These are phyloP conservation scores for Vaccinium myrtillus DNA, from an alignment of 148 eudicot genomes.

Conservation along the genomic window DNA sequence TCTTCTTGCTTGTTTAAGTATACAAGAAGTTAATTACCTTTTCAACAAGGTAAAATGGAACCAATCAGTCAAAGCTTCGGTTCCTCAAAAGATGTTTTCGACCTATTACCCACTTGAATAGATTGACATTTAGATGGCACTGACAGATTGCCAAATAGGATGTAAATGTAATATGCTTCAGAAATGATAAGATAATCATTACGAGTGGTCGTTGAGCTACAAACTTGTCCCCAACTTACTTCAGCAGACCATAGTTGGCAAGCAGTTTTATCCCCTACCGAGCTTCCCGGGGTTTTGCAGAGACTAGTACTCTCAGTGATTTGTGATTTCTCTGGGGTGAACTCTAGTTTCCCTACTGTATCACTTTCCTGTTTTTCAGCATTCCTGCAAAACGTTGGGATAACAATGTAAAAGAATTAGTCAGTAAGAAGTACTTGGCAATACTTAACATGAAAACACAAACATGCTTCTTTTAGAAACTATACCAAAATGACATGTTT, in stretches of 20 bases:
- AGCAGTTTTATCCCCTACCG: conserved; percentile 26
- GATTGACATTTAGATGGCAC: neutral
- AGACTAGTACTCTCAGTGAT: conserved; percentile 13
- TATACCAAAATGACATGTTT: neutral
- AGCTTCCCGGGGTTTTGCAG: conserved; percentile 31
- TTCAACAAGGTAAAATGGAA: neutral
- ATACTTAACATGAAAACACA: neutral
- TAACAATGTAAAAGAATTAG: neutral
- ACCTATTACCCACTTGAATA: neutral
- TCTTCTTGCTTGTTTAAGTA: neutral
- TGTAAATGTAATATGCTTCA: conserved; percentile 2
- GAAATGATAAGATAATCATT: neutral
- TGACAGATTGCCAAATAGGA: neutral
- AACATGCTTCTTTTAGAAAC: neutral
- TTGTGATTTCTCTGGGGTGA: conserved; percentile 27
- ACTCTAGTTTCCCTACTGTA: conserved; percentile 16
- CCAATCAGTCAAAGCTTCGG: neutral
- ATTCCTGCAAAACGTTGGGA: conserved; percentile 17
- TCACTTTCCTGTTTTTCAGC: conserved; percentile 14
- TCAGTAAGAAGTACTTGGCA: neutral
- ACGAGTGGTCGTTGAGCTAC: neutral
- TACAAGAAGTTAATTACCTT: neutral
- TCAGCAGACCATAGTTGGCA: conserved; percentile 28
- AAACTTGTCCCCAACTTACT: conserved; percentile 22
- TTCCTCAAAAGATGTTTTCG: neutral